phyloP scores from a whole-genome alignment of 371 early-diverging fungal species.

The Mucor plumbeus region DNA sequence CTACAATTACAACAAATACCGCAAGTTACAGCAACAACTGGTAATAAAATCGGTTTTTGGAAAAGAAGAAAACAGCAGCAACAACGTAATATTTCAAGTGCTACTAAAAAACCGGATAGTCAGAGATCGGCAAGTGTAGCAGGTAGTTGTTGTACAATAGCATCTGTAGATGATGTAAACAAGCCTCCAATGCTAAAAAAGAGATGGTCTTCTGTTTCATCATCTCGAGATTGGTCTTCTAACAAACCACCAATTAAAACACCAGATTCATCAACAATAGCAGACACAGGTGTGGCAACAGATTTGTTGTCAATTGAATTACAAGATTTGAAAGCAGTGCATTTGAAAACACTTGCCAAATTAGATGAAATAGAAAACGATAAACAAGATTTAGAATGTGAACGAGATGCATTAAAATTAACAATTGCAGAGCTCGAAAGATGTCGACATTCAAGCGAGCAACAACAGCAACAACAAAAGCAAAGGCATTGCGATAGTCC shows the following conservation, averaged over 20 bases:
- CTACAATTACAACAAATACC: background rate
- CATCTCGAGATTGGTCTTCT: conserved; percentile 14
- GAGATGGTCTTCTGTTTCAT: conserved; percentile 39
- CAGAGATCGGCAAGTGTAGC: conserved; percentile 20
- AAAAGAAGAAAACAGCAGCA: conserved; percentile 5
- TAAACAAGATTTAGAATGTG: conserved; percentile 44
- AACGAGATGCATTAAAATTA: conserved; percentile 48
- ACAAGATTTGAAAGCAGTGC: conserved; percentile 8
- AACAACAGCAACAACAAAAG: background rate
- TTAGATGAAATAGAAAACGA: conserved; percentile 38
- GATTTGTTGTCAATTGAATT: conserved; percentile 9
- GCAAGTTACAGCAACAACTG: background rate
- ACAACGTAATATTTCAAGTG: background rate
- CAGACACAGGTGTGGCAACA: background rate
- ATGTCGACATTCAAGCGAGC: background rate
- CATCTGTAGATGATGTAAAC: background rate
- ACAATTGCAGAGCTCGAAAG: conserved; percentile 46
- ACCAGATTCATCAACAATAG: background rate
- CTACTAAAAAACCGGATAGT: conserved; percentile 6
- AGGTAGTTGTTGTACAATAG: background rate
- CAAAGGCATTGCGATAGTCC: background rate
- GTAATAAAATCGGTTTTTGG: conserved; percentile 18
- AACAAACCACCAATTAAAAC: background rate
- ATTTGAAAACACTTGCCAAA: conserved; percentile 30
- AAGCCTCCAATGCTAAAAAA: conserved; percentile 24